phyloP scores from a whole-genome alignment of 2,329 filamentous ascomycete species.

The Aspergillus thermomutatus region DNA sequence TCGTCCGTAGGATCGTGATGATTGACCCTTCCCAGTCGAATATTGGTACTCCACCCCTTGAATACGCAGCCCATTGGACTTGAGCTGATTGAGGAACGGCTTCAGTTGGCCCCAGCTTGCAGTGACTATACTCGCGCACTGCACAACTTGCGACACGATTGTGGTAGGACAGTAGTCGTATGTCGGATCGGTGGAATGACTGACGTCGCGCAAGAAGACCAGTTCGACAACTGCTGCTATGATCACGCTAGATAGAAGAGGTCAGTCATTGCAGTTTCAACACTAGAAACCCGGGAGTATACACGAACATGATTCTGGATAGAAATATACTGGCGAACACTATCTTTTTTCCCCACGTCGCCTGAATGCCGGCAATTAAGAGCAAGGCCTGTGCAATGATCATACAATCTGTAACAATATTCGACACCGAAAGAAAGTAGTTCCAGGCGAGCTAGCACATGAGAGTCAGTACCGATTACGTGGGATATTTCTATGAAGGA shows the following conservation, averaged over 20 bases:
- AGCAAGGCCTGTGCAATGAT: conserved; percentile 20
- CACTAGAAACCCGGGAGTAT: not conserved
- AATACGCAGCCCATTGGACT: conserved; percentile 17
- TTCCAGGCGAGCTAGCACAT: conserved; percentile 11
- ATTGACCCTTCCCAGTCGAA: conserved; percentile 1
- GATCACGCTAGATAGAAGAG: conserved; percentile 9
- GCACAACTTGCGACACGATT: conserved; percentile 15
- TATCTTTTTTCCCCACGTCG: conserved; percentile 14
- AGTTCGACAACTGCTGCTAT: conserved; percentile 13
- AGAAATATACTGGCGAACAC: conserved; percentile 21
- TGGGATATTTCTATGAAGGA: not conserved
- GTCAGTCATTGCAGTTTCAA: not conserved
- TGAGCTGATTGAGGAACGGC: conserved; percentile 19
- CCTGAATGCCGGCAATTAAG: conserved; percentile 18
- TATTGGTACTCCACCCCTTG: conserved; percentile 10
- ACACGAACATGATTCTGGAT: conserved; percentile 18
- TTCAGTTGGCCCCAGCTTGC: conserved; percentile 21
- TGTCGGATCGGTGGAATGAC: conserved; percentile 12
- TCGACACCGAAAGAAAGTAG: conserved; percentile 16
- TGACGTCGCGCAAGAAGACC: conserved; percentile 7
- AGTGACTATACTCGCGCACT: conserved; percentile 24
- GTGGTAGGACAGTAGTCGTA: conserved; percentile 17
- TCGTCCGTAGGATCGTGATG: not conserved
- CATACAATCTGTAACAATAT: conserved; percentile 20
- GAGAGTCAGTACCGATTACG: not conserved